Evolutionary conservation across 345 rosid genomes (phyloP), one percentile per base, ranked within the genome.

Genomic region (Pugionium cornutum): DNA sequence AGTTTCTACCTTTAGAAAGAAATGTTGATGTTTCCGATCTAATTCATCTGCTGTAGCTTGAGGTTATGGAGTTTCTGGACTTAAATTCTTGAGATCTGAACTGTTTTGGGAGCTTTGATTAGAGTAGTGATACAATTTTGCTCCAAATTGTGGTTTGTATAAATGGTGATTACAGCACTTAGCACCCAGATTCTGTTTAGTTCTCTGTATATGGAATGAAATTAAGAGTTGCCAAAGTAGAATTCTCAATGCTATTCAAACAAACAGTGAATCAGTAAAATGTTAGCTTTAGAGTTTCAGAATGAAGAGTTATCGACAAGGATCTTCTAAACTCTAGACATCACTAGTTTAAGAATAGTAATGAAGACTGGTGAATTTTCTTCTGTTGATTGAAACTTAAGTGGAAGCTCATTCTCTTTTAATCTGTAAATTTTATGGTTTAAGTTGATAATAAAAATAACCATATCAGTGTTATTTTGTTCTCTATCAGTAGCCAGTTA

Each of bases 1-100:
- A 59, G 76, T 50, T 53, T 4, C 40, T 51, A 4, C 51, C 66
- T 77, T 34, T 68, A 62, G 74, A 28, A 10, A 48, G 18, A 18
- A 18, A 18, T 18, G 18, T 18, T 18, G 55, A 50, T 50, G 53
- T 58, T 58, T 59, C 44, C 52, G 85, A 86, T 84, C 84, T 77
- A 78, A 50, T 69, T 49, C 64, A 66, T 78, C 57, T 44, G 18
- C 18, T 18, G 18, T 42, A 39, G 70, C 66, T 72, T 58, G 40
- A 7, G 31, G 47, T 41, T 53, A 39, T 52, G 44, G 40, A 58
- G 41, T 40, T 53, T 68, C 5, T 66, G 7, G 33, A 43, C 27
- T 39, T 26, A 41, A 36, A 7, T 68, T 65, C 68, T 26, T 53
- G 78, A 76, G 88, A 83, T 84, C 85, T 81, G 77, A 46, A 53